phyloP scores from a whole-genome alignment of 768 basidiomycete species.

The Calocera viscosa region DNA sequence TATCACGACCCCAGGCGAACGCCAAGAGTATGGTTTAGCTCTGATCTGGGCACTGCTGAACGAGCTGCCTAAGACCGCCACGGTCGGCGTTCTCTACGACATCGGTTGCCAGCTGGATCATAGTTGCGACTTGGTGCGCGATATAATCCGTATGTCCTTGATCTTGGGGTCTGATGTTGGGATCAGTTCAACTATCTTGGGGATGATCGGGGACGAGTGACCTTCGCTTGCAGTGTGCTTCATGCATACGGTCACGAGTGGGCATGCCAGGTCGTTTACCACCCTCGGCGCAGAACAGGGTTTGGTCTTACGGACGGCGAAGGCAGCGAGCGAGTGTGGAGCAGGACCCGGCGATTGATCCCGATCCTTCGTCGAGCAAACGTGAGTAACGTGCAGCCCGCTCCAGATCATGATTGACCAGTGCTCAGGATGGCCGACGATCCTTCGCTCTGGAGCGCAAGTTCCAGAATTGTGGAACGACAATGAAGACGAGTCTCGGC shows the following conservation, averaged over 20 bases:
- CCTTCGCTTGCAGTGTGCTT: neutral
- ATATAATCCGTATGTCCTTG: neutral
- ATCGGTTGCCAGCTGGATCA: constrained; percentile 30
- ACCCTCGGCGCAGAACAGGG: neutral
- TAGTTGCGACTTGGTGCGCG: constrained; percentile 10
- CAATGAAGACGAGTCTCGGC: neutral
- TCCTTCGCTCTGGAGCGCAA: neutral
- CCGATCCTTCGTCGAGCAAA: constrained; percentile 8
- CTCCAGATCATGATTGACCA: neutral
- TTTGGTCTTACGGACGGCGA: constrained; percentile 12
- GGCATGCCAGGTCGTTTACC: constrained; percentile 10
- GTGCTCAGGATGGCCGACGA: too few relatives aligned
- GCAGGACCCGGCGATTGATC: neutral
- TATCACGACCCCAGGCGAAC: constrained; percentile 11
- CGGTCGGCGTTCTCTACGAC: constrained; percentile 29
- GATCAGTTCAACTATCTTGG: neutral
- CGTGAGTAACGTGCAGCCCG: too few relatives aligned
- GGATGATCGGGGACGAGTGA: neutral
- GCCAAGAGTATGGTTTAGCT: constrained; percentile 10
- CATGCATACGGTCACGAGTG: constrained; percentile 13
- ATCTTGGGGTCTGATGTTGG: neutral
- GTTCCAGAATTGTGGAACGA: neutral
- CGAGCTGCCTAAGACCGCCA: constrained; percentile 17
- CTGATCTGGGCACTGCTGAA: neutral
- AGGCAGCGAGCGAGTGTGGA: constrained; percentile 15